Evolutionary conservation across 2,329 filamentous ascomycete species (phyloP).

Genomic region (Pseudogymnoascus pannorum): DNA sequence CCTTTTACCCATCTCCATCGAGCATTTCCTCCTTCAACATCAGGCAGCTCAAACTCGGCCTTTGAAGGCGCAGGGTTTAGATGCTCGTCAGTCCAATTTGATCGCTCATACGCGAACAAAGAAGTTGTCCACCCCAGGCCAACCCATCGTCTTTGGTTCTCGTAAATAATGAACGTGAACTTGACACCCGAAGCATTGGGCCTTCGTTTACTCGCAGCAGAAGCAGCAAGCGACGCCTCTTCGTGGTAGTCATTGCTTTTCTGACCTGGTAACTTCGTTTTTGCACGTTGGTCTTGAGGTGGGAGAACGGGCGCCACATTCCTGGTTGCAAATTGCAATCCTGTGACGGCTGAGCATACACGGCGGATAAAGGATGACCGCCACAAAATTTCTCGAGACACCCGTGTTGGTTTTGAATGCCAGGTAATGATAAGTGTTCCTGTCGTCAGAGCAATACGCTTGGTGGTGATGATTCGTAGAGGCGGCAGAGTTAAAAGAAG

Average conservation of each 20-base stretch:
- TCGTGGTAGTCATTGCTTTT: slow-evolving; percentile 15
- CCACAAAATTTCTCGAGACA: slow-evolving; percentile 85
- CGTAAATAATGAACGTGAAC: slow-evolving; percentile 93
- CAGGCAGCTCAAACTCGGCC: slow-evolving; percentile 62
- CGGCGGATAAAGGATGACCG: slow-evolving; percentile 69
- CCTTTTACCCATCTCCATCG: slow-evolving; percentile 78
- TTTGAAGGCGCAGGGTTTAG: slow-evolving; percentile 71
- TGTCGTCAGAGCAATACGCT: slow-evolving; percentile 73
- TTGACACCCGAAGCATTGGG: slow-evolving; percentile 71
- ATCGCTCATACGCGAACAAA: slow-evolving; percentile 81
- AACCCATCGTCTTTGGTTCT: slow-evolving; percentile 93
- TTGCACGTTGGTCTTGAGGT: slow-evolving; percentile 19
- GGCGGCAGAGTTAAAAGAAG: slow-evolving; percentile 74
- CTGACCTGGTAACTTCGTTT: not conserved
- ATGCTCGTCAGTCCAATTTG: slow-evolving; percentile 94
- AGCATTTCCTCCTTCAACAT: slow-evolving; percentile 55
- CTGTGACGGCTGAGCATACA: slow-evolving; percentile 66
- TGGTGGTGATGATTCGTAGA: slow-evolving; percentile 76
- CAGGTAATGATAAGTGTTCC: slow-evolving; percentile 84
- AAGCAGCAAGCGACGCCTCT: slow-evolving; percentile 28
- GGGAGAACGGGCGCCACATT: slow-evolving; percentile 29
- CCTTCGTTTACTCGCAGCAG: slow-evolving; percentile 28
- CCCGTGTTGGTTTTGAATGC: slow-evolving; percentile 81
- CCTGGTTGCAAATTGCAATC: slow-evolving; percentile 61
- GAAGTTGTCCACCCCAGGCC: slow-evolving; percentile 92